Conservation (phyloP, 176 grass and related monocot species). For the Miscanthus lutarioriparius region DNA sequence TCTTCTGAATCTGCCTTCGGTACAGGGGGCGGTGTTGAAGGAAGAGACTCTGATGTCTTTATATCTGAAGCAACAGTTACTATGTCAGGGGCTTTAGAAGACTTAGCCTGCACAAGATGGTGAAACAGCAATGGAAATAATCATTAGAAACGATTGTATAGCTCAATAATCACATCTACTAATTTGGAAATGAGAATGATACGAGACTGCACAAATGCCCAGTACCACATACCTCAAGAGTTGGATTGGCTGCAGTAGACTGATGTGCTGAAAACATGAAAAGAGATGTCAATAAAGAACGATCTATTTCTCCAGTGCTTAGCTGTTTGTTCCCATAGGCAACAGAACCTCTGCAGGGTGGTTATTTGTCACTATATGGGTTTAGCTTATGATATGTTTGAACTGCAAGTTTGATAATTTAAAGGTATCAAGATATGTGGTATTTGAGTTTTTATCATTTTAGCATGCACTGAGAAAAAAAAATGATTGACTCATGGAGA, state of each 20-base stretch:
- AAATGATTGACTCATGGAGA: not conserved
- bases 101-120: constrained; percentile 38
- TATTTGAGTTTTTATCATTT: not conserved
- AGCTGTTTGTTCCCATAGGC: constrained; percentile 8
- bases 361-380: not conserved
- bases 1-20: constrained; percentile 36
- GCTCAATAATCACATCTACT: not conserved
- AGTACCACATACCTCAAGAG: constrained; percentile 49
- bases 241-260: constrained; percentile 45
- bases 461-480: not conserved
- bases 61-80: constrained; percentile 51
- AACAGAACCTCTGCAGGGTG: constrained; percentile 12
- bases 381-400: not conserved
- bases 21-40: constrained; percentile 48
- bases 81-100: constrained; percentile 46
- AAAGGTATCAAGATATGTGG: not conserved
- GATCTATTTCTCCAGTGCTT: not conserved
- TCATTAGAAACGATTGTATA: not conserved
- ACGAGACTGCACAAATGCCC: not conserved
- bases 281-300: constrained; percentile 27
- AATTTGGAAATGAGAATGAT: not conserved
- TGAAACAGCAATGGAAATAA: not conserved
- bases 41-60: constrained; percentile 53
- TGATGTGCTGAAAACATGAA: constrained; percentile 59
- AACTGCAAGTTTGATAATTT: not conserved